Evolutionary conservation across 1,284 basidiomycete species (phyloP), one percentile per base, ranked within the genome.

Genomic region (Termitomyces sp.): DNA sequence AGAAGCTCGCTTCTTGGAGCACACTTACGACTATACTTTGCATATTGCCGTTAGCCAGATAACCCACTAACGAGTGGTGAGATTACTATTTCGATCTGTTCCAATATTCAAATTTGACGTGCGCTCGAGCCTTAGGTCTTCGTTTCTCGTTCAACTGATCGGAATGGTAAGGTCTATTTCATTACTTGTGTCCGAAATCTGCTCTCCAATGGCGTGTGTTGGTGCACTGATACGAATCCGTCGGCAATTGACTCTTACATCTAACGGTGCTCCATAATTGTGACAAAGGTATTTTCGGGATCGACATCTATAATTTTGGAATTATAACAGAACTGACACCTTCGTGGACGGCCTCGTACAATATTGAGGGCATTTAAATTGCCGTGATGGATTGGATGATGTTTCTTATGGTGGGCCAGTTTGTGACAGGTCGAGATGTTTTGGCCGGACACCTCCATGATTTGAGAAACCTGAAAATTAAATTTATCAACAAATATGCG

Each of bases 221-320:
- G 41, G 75, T 69, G 50, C 85, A 77, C 7, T 82, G 84, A 63
- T 80, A 4, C 67, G 17, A 73, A 71, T 13, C 82, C 82, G 62
- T 83, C 82, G 2, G 81, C 81, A 12, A 12, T 77, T 81, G 2
- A 84, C 65, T 28, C 84, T 67, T 15, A 83, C 59, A 61, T 84
- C 80, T 0, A 72, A 74, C 7, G 61, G 47, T n/a, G 78, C 41
- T 1, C 66, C 24, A 68, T 61, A 39, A 78, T 68, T 0, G 68
- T 74, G 4, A 81, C 67, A 1, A 66, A 64, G 4, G 68, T 66
- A 2, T 60, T 30, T 43, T 65, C 66, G 12, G 76, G 68, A 54
- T 84, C 77, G 1, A 82, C 70, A 1, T 62, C 59, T 4, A 72
- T 64, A 17, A 82, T 80, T 31, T 68, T 67, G 1, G 76, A 64